Conservation (phyloP, 2,329 filamentous ascomycete genomes). For the Raffaelea albimanens region DNA sequence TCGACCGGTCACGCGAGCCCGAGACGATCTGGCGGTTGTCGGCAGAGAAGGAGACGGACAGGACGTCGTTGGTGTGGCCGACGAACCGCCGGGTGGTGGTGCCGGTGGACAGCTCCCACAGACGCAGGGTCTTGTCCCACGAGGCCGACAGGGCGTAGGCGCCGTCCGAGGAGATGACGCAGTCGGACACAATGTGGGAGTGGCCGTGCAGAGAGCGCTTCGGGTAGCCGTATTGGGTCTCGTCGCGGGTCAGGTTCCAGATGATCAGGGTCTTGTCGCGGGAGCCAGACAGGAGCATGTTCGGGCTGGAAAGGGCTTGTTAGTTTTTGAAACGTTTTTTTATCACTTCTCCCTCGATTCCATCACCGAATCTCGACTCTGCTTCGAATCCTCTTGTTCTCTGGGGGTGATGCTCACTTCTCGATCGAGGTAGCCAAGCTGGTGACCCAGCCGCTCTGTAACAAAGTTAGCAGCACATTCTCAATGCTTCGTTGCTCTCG, state of each 20-base stretch:
- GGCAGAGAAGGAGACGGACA: constrained; percentile 99
- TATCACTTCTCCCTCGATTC: neutral
- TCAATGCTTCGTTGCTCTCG: too few species aligned
- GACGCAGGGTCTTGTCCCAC: constrained; percentile 99
- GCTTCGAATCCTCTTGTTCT: too few species aligned
- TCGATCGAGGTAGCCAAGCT: constrained; percentile 96
- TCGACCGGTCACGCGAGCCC: constrained; percentile 93
- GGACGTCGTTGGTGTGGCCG: constrained; percentile 98
- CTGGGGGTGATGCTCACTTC: constrained; percentile 59
- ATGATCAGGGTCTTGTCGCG: constrained; percentile 99
- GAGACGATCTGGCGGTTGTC: constrained; percentile 99
- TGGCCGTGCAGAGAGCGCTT: constrained; percentile 98
- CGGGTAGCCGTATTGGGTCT: constrained; percentile 96
- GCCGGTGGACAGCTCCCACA: constrained; percentile 97
- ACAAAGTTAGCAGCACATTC: too few species aligned
- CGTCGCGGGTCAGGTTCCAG: constrained; percentile 99
- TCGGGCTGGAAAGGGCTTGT: constrained; percentile 53
- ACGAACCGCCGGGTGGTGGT: constrained; percentile 97
- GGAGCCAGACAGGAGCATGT: constrained; percentile 97
- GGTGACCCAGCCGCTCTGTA: constrained; percentile 92
- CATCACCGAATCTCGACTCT: too few species aligned
- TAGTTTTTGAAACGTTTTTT: neutral
- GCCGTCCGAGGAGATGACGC: constrained; percentile 98
- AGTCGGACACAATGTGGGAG: constrained; percentile 99
- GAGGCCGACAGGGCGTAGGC: constrained; percentile 98